Percentiles rank a stretch among this genome's conserved stretches.
Conservation (phyloP, 805 yeast genomes). For the Ogataea minuta region DNA sequence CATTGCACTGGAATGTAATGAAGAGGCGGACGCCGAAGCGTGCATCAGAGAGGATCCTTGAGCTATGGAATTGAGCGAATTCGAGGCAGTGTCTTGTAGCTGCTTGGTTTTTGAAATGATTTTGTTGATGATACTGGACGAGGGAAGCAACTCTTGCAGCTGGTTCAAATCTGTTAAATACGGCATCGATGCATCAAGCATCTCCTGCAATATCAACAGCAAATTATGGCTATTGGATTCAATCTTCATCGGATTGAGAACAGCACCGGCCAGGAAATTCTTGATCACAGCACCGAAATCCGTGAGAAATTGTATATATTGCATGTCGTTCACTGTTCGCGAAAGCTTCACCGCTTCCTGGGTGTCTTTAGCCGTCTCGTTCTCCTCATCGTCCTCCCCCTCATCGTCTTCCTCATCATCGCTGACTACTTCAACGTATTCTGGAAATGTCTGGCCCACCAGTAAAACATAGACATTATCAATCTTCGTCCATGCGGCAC, state of each 20-base stretch:
- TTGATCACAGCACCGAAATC: constrained; percentile 39
- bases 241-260: constrained; percentile 56
- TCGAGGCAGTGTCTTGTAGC: constrained; percentile 32
- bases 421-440: constrained; percentile 25
- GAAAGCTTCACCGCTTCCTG: constrained; percentile 11
- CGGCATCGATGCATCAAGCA: constrained; percentile 78
- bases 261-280: constrained; percentile 43
- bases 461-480: constrained; percentile 26
- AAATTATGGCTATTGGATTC: constrained; percentile 70
- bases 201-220: constrained; percentile 67
- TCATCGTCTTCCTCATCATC: constrained; percentile 31
- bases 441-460: constrained; percentile 13
- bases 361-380: constrained; percentile 15
- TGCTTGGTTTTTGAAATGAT: constrained; percentile 43
- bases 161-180: constrained; percentile 68
- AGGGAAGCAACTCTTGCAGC: constrained; percentile 68
- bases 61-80: constrained; percentile 29
- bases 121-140: constrained; percentile 52
- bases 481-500: constrained; percentile 31
- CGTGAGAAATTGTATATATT: constrained; percentile 41
- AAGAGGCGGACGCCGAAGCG: constrained; percentile 15
- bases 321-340: constrained; percentile 39
- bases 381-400: constrained; percentile 23
- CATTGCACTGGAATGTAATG: constrained; percentile 13
- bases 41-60: constrained; percentile 26